A percentile compares a stretch with the other conserved stretches of the same genome.
Conservation (phyloP, 768 basidiomycete species). For the Tricholoma saponaceum region DNA sequence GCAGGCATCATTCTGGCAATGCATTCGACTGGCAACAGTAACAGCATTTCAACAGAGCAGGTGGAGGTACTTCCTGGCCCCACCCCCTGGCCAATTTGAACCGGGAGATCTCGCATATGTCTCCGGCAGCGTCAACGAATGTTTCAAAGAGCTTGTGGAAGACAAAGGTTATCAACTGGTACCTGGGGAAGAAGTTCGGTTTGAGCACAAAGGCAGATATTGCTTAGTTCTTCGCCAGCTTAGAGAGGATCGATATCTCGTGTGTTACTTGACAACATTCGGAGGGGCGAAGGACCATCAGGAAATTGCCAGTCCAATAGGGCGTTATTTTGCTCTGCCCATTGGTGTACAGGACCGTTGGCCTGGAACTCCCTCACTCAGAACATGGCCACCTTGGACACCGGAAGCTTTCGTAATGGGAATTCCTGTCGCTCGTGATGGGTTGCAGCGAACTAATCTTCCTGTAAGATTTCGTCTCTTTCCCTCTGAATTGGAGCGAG, state of each 20-base stretch:
- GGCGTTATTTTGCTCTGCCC: conserved; percentile 31
- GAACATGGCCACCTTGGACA: conserved; percentile 23
- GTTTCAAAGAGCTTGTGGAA: conserved; percentile 18
- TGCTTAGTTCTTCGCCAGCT: conserved; percentile 33
- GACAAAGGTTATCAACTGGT: conserved; percentile 17
- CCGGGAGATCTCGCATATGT: conserved; percentile 26
- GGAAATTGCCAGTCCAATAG: conserved; percentile 20
- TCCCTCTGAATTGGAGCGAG: conserved; percentile 21
- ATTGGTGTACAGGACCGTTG: conserved; percentile 24
- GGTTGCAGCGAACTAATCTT: conserved; percentile 11
- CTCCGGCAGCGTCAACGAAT: conserved; percentile 16
- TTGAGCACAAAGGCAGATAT: conserved; percentile 18
- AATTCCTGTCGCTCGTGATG: conserved; percentile 23
- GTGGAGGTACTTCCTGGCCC: not conserved
- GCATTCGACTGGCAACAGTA: not conserved
- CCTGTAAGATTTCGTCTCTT: conserved; percentile 14
- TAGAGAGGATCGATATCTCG: conserved; percentile 23
- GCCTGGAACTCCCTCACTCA: conserved; percentile 24
- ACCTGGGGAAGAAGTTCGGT: conserved; percentile 12
- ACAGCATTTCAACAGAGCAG: not conserved
- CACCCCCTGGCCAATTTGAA: conserved; percentile 10
- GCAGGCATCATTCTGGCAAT: conserved; percentile 15
- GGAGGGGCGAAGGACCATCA: conserved; percentile 20
- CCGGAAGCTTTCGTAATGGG: conserved; percentile 24
- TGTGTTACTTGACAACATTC: conserved; percentile 34